These are phyloP conservation scores for Acidomyces sp. DNA, from an alignment of 495 filamentous ascomycete genomes.

Conservation along the genomic window DNA sequence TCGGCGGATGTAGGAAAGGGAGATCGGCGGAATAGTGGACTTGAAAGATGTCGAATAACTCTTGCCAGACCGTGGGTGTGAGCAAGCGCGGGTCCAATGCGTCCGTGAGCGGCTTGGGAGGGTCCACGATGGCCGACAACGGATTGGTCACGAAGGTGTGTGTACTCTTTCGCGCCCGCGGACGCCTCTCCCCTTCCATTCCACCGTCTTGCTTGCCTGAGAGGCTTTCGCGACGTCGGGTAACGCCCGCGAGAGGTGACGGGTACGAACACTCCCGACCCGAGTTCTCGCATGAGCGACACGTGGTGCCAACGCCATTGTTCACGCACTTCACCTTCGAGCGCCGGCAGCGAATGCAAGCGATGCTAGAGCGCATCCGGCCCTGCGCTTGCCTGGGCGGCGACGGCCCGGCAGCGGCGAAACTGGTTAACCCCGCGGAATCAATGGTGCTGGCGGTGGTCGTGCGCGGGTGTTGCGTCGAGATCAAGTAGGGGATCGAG, in stretches of 20 bases:
- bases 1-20: conserved; percentile 69
- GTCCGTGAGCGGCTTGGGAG: conserved; percentile 15
- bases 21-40: conserved; percentile 70
- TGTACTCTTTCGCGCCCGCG: conserved; percentile 10
- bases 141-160: conserved; percentile 5
- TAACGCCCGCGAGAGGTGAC: conserved; percentile 42
- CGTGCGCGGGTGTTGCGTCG: background rate
- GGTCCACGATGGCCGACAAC: conserved; percentile 6
- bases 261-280: conserved; percentile 69
- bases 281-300: conserved; percentile 62
- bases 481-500: conserved; percentile 1
- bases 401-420: conserved; percentile 14
- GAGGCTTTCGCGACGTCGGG: conserved; percentile 18
- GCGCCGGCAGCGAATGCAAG: conserved; percentile 63
- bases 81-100: conserved; percentile 23
- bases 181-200: conserved; percentile 9
- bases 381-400: conserved; percentile 17
- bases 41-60: conserved; percentile 63
- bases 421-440: background rate
- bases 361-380: conserved; percentile 64
- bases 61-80: conserved; percentile 38
- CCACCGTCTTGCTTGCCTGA: conserved; percentile 21
- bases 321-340: conserved; percentile 83
- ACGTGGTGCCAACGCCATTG: conserved; percentile 56
- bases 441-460: conserved; percentile 4